Evolutionary conservation across 2,329 filamentous ascomycete genomes (phyloP).

Genomic region (Metarhizium album): DNA sequence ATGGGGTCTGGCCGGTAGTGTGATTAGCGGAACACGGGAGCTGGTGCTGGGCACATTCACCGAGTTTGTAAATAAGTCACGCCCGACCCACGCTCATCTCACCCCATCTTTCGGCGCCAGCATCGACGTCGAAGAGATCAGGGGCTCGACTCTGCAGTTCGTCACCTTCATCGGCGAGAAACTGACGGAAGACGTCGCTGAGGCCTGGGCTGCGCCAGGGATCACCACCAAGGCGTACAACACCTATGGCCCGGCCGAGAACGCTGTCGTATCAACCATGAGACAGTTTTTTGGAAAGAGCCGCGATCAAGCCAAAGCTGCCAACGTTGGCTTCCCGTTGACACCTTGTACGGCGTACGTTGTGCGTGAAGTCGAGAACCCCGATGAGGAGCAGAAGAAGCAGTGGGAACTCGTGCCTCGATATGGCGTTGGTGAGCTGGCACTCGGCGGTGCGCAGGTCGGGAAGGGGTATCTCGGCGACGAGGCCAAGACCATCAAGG

Average conservation of each 20-base stretch:
- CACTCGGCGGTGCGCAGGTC: slow-evolving; percentile 46
- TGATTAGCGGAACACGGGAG: slow-evolving; percentile 48
- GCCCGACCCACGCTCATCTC: slow-evolving; percentile 47
- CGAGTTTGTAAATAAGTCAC: slow-evolving; percentile 34
- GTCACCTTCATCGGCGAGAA: slow-evolving; percentile 53
- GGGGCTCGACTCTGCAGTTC: slow-evolving; percentile 35
- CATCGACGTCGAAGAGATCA: slow-evolving; percentile 29
- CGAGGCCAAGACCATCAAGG: slow-evolving; percentile 11
- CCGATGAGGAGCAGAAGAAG: background rate
- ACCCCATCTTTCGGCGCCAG: slow-evolving; percentile 51
- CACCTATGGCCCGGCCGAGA: slow-evolving; percentile 18
- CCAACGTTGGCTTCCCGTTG: slow-evolving; percentile 16
- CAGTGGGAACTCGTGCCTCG: slow-evolving; percentile 32
- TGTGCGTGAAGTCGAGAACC: slow-evolving; percentile 6
- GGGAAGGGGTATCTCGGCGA: slow-evolving; percentile 10
- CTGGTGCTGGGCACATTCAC: slow-evolving; percentile 45
- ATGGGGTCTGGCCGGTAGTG: slow-evolving; percentile 46
- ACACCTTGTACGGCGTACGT: slow-evolving; percentile 12
- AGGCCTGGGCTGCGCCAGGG: slow-evolving; percentile 39
- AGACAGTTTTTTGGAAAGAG: slow-evolving; percentile 14
- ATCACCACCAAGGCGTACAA: slow-evolving; percentile 14
- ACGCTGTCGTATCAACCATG: slow-evolving; percentile 17
- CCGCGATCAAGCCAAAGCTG: slow-evolving; percentile 11
- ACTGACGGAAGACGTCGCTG: slow-evolving; percentile 44
- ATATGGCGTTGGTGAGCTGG: slow-evolving; percentile 49